Conservation (phyloP, 2,329 filamentous ascomycete genomes). For the Rutstroemia sydowiana region DNA sequence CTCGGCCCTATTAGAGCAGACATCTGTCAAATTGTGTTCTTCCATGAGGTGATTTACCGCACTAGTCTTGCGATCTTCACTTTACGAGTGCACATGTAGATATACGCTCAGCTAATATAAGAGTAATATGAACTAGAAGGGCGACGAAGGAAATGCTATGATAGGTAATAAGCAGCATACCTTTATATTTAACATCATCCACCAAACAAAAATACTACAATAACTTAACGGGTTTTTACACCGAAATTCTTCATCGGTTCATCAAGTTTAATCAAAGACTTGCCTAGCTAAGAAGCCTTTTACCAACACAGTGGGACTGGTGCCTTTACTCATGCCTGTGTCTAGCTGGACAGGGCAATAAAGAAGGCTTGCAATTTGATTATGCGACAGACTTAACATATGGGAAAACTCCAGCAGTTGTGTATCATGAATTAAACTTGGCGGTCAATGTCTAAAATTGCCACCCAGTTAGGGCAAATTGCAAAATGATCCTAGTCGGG, state of each 20-base stretch:
- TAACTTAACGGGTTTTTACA: neutral
- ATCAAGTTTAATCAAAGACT: neutral
- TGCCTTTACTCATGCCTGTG: neutral
- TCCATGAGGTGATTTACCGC: neutral
- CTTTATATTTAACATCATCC: neutral
- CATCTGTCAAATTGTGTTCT: neutral
- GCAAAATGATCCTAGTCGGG: no score
- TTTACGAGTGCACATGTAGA: slow-evolving; percentile 12
- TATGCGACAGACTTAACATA: neutral
- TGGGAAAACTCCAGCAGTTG: neutral
- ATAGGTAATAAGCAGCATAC: neutral
- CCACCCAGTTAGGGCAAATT: neutral
- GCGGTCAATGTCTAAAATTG: neutral
- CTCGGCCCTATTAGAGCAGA: neutral
- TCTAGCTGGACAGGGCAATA: neutral
- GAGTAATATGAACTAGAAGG: neutral
- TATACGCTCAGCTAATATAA: neutral
- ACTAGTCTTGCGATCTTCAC: slow-evolving; percentile 2
- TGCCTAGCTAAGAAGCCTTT: neutral
- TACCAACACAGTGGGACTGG: neutral
- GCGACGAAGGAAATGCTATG: neutral
- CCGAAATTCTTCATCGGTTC: neutral
- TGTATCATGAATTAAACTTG: neutral
- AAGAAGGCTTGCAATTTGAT: neutral
- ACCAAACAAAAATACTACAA: neutral